Evolutionary conservation across 768 basidiomycete genomes (phyloP).

Genomic region (Gyrodon lividus): DNA sequence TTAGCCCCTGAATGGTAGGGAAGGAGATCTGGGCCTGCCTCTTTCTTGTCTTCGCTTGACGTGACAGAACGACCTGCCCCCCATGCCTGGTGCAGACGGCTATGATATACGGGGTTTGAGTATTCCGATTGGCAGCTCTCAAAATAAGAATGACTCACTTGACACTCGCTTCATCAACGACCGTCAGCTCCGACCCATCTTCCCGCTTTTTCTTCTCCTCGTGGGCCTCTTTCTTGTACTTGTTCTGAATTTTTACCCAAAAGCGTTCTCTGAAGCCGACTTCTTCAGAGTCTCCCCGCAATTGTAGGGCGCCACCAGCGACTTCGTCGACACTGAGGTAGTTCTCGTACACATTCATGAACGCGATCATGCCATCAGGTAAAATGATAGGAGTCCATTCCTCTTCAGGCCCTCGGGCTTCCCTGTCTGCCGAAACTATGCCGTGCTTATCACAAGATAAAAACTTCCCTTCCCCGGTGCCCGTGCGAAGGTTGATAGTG

Average conservation of each 20-base stretch:
- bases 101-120: slow-evolving; percentile 29
- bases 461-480: slow-evolving; percentile 88
- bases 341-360: slow-evolving; percentile 87
- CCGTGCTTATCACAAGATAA: slow-evolving; percentile 86
- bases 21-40: slow-evolving; percentile 42
- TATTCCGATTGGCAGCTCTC: background rate
- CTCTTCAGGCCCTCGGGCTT: slow-evolving; percentile 90
- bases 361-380: slow-evolving; percentile 83
- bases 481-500: slow-evolving; percentile 84
- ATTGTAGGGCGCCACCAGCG: slow-evolving; percentile 73
- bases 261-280: slow-evolving; percentile 86
- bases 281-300: slow-evolving; percentile 83
- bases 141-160: slow-evolving; percentile 54
- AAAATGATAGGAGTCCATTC: slow-evolving; percentile 88
- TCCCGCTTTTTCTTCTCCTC: slow-evolving; percentile 75
- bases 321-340: slow-evolving; percentile 84
- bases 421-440: slow-evolving; percentile 77
- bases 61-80: slow-evolving; percentile 75
- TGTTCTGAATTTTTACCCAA: slow-evolving; percentile 86
- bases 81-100: slow-evolving; percentile 79
- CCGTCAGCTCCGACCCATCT: slow-evolving; percentile 45
- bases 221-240: slow-evolving; percentile 81
- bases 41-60: slow-evolving; percentile 69
- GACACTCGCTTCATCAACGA: slow-evolving; percentile 69
- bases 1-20: slow-evolving; percentile 3